Conservation (phyloP, 2,329 filamentous ascomycete species). For the Xylaria sp. region DNA sequence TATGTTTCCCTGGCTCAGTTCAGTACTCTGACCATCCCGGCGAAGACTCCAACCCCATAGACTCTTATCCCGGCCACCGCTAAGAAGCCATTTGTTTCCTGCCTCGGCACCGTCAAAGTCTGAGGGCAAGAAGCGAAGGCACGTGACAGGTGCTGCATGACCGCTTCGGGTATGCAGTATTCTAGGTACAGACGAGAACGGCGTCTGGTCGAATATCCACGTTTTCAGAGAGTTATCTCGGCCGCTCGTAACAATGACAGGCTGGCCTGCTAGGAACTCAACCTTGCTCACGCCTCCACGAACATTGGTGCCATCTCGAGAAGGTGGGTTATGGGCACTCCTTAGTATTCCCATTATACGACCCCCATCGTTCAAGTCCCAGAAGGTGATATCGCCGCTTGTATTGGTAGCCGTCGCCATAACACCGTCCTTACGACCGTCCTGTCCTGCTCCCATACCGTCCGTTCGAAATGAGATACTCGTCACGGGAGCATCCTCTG, state of each 20-base stretch:
- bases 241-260: slow-evolving; percentile 87
- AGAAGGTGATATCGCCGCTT: slow-evolving; percentile 90
- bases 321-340: slow-evolving; percentile 83
- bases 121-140: slow-evolving; percentile 82
- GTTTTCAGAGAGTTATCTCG: slow-evolving; percentile 92
- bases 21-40: slow-evolving; percentile 89
- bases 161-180: slow-evolving; percentile 86
- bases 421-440: slow-evolving; percentile 83
- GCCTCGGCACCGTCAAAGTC: slow-evolving; percentile 89
- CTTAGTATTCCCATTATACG: slow-evolving; percentile 85
- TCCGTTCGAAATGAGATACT: slow-evolving; percentile 92
- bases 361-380: slow-evolving; percentile 91
- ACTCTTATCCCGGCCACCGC: slow-evolving; percentile 85
- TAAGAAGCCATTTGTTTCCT: slow-evolving; percentile 92
- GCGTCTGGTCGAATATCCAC: slow-evolving; percentile 94
- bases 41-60: slow-evolving; percentile 97
- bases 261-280: slow-evolving; percentile 88
- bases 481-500: slow-evolving; percentile 70
- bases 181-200: slow-evolving; percentile 85
- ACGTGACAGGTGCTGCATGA: slow-evolving; percentile 84
- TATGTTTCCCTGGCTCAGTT: slow-evolving; percentile 89
- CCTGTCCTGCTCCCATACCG: slow-evolving; percentile 83
- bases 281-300: slow-evolving; percentile 83
- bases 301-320: slow-evolving; percentile 57
- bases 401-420: slow-evolving; percentile 87